Percentiles rank a stretch among this genome's conserved stretches.
These are phyloP conservation scores for Annulohypoxylon stygium DNA, from an alignment of 495 filamentous ascomycete species.

Conservation along the genomic window DNA sequence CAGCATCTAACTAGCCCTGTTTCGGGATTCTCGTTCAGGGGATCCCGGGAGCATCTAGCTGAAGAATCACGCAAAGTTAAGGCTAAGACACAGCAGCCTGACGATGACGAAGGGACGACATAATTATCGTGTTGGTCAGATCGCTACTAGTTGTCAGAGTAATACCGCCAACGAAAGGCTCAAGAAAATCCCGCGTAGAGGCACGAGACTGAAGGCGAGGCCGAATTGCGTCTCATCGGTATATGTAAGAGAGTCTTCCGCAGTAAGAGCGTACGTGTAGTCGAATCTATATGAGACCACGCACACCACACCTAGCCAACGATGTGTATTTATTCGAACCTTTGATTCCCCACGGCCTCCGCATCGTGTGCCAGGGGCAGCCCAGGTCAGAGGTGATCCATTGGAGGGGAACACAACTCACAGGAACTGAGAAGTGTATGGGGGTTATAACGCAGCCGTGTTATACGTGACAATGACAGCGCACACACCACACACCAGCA, in stretches of 20 bases:
- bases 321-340: slow-evolving; percentile 31
- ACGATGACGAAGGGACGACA: slow-evolving; percentile 27
- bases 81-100: slow-evolving; percentile 28
- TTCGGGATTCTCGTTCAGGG: slow-evolving; percentile 42
- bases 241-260: slow-evolving; percentile 32
- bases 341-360: slow-evolving; percentile 39
- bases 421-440: slow-evolving; percentile 45
- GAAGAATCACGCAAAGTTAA: slow-evolving; percentile 25
- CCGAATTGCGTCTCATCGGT: slow-evolving; percentile 35
- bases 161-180: slow-evolving; percentile 20
- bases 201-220: slow-evolving; percentile 17
- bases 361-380: slow-evolving; percentile 47
- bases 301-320: slow-evolving; percentile 35
- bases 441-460: slow-evolving; percentile 52
- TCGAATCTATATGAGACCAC: slow-evolving; percentile 47
- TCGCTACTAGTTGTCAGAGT: slow-evolving; percentile 21
- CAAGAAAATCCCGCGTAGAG: slow-evolving; percentile 27
- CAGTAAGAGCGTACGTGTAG: slow-evolving; percentile 32
- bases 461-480: slow-evolving; percentile 55
- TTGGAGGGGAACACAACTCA: slow-evolving; percentile 40
- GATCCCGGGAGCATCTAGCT: slow-evolving; percentile 39
- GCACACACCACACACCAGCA: slow-evolving; percentile 49
- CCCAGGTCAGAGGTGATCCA: slow-evolving; percentile 28
- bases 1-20: slow-evolving; percentile 35
- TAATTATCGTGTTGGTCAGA: slow-evolving; percentile 30